Percentiles rank a stretch among this genome's conserved stretches.
Evolutionary conservation across 768 basidiomycete species (phyloP).

Genomic region (Kwoniella heveanensis): DNA sequence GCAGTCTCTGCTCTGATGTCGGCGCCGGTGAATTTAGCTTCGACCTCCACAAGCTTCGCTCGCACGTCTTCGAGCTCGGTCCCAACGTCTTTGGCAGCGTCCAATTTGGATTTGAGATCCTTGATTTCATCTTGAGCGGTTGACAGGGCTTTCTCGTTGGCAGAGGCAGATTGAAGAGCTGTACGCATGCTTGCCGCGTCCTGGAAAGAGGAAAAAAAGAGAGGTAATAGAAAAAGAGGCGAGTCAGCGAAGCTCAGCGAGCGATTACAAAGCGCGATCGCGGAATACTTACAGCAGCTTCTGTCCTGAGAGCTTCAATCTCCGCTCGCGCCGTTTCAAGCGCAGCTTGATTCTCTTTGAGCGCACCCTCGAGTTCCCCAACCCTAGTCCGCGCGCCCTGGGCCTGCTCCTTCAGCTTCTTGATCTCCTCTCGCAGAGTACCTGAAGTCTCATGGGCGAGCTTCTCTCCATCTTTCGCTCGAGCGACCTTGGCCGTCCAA

Average conservation of each 20-base stretch:
- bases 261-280: neutral
- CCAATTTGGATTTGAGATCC: slow-evolving; percentile 62
- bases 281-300: slow-evolving; percentile 67
- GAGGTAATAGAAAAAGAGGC: too few species aligned
- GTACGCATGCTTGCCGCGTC: slow-evolving; percentile 66
- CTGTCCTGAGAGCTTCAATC: slow-evolving; percentile 74
- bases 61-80: neutral
- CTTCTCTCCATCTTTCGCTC: slow-evolving; percentile 60
- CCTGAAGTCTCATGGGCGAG: slow-evolving; percentile 74
- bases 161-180: slow-evolving; percentile 59
- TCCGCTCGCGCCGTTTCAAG: slow-evolving; percentile 88
- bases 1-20: slow-evolving; percentile 12
- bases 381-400: slow-evolving; percentile 70
- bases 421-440: slow-evolving; percentile 71
- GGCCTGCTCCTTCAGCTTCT: slow-evolving; percentile 66
- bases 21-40: slow-evolving; percentile 44
- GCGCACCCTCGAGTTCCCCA: slow-evolving; percentile 84
- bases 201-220: too few species aligned
- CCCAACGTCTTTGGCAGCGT: slow-evolving; percentile 25
- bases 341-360: slow-evolving; percentile 81
- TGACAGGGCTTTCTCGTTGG: slow-evolving; percentile 62
- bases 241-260: slow-evolving; percentile 10
- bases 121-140: slow-evolving; percentile 65
- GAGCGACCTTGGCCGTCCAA: slow-evolving; percentile 40
- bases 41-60: slow-evolving; percentile 1